These are phyloP conservation scores for Geotrichum histeridarum DNA, from an alignment of 1,139 yeast species.

Conservation along the genomic window DNA sequence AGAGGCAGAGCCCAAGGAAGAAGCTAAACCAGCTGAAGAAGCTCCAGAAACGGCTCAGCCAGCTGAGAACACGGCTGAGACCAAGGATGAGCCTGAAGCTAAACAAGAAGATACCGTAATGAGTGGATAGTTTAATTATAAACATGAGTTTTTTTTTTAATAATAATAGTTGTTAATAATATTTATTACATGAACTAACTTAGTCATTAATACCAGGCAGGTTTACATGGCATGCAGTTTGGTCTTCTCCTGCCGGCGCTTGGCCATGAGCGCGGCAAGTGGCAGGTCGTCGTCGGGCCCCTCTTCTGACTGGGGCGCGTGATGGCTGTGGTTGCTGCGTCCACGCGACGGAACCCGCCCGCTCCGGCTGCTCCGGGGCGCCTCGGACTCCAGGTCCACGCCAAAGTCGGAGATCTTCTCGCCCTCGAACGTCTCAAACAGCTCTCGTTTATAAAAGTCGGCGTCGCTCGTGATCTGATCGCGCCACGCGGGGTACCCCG, in stretches of 20 bases:
- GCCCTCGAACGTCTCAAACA: constrained; percentile 78
- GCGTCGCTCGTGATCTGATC: constrained; percentile 23
- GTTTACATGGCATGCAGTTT: constrained; percentile 12
- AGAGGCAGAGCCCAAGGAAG: neutral
- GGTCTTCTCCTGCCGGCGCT: constrained; percentile 17
- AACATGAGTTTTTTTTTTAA: neutral
- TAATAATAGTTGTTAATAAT: neutral
- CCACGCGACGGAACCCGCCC: neutral
- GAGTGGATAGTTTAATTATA: constrained; percentile 20
- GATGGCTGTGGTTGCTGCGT: neutral
- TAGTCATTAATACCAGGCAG: too few species aligned
- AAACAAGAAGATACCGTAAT: constrained; percentile 31
- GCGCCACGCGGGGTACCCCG: constrained; percentile 24
- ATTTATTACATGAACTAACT: neutral
- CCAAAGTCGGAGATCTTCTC: constrained; percentile 81
- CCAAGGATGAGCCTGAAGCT: neutral
- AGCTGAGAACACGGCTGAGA: neutral
- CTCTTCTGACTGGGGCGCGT: neutral
- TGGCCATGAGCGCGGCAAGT: constrained; percentile 19
- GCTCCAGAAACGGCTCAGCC: neutral
- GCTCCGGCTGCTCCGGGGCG: constrained; percentile 6
- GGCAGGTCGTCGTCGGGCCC: constrained; percentile 20
- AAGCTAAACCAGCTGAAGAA: neutral
- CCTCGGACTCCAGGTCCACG: constrained; percentile 70
- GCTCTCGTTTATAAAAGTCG: constrained; percentile 42